phyloP scores from a whole-genome alignment of 805 yeast genomes.

The Metschnikowia noctiluminum region DNA sequence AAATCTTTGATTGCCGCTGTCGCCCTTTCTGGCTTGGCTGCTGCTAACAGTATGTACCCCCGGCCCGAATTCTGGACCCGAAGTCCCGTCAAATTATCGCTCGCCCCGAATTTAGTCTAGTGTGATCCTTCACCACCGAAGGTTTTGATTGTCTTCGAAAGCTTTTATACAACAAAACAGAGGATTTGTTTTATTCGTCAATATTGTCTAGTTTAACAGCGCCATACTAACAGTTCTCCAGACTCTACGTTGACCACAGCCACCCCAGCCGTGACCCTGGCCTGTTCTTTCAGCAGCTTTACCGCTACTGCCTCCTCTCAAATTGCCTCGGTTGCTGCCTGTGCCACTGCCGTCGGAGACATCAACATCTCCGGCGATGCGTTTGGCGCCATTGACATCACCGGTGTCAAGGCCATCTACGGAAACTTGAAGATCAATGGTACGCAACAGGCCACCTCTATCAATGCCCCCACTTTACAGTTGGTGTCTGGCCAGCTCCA shows the following conservation, averaged over 20 bases:
- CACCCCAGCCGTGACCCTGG: slow-evolving; percentile 55
- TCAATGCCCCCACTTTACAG: slow-evolving; percentile 77
- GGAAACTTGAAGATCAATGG: slow-evolving; percentile 71
- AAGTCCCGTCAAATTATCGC: no score
- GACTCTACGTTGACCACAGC: slow-evolving; percentile 52
- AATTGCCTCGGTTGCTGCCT: slow-evolving; percentile 67
- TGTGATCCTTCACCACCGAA: no score
- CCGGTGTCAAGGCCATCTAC: slow-evolving; percentile 69
- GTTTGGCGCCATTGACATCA: slow-evolving; percentile 61
- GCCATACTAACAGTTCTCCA: no score
- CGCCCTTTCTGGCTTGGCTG: slow-evolving; percentile 49
- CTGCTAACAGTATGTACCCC: slow-evolving; percentile 31
- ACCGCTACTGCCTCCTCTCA: slow-evolving; percentile 82
- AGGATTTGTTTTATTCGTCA: no score
- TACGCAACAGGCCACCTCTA: slow-evolving; percentile 56
- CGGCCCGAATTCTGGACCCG: no score
- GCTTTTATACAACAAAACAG: no score
- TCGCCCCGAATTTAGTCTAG: no score
- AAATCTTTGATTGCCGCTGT: slow-evolving; percentile 48
- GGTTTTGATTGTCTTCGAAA: no score
- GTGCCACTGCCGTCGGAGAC: slow-evolving; percentile 80
- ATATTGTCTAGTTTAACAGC: no score
- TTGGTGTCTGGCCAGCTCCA: slow-evolving; percentile 69
- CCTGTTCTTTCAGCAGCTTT: slow-evolving; percentile 60
- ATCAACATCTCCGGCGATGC: slow-evolving; percentile 61